Evolutionary conservation across 345 rosid genomes (phyloP), one percentile per base, ranked within the genome.

Genomic region (Hevea brasiliensis): DNA sequence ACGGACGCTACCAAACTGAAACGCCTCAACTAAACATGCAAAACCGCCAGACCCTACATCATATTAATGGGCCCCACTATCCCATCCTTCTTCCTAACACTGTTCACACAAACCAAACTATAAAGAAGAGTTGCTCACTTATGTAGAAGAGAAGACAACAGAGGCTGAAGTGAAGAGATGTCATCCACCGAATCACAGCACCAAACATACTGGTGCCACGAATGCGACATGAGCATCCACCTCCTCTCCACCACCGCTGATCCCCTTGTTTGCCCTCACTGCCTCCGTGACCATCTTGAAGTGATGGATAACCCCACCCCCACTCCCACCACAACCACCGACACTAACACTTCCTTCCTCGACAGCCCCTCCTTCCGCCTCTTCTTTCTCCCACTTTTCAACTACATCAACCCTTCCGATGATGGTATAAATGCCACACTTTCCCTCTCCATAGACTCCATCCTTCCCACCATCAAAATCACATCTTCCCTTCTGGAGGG

Each of bases 151-250:
- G 18, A 11, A 17, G 66, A 37, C 10, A 4, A 41, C 48, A n/a
- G 68, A 47, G 8, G 11, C 45, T 35, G 12, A 18, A 35, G 0
- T 40, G 29, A 8, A 59, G 21, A 61, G 59, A 77, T 74, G 79
- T 55, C 68, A 27, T 73, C 77, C 42, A 8, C 44, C 72, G 62
- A 54, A 65, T 26, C 26, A 18, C 7, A 82, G n/a, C 83, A 75
- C 48, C 76, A 79, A 68, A 83, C 86, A 0, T 87, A 84, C 77
- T 88, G 92, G 89, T 88, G 92, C 65, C 89, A 84, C 75, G 83
- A 84, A 70, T 88, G 92, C 55, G 92, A 88, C 72, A 83, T 83
- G 82, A 86, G 92, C 77, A 27, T 88, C 27, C 73, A 77, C 7
- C 83, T 88, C 66, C 73, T 80, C 70, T 8, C 75, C 47, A 69